phyloP scores from a whole-genome alignment of 495 filamentous ascomycete genomes.

The Apodospora peruviana region DNA sequence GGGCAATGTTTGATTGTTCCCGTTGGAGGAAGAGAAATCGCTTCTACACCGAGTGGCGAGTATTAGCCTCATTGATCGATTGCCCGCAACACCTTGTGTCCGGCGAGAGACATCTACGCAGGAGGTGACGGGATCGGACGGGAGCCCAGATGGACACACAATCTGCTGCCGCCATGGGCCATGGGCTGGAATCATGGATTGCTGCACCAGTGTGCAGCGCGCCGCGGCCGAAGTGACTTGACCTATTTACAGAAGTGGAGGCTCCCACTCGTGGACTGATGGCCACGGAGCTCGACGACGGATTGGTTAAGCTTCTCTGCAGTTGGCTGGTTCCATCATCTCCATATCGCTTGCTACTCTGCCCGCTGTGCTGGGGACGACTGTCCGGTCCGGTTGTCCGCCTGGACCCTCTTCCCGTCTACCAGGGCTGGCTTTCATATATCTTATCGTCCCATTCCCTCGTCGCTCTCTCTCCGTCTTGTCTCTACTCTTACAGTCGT shows the following conservation, averaged over 20 bases:
- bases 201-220: slow-evolving; percentile 4
- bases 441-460: slow-evolving; percentile 12
- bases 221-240: not conserved
- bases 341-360: slow-evolving; percentile 13
- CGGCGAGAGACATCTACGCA: too few relatives aligned
- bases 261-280: slow-evolving; percentile 9
- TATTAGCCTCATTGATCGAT: slow-evolving; percentile 21
- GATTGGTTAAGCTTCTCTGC: slow-evolving; percentile 7
- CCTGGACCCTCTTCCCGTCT: slow-evolving; percentile 6
- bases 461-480: slow-evolving; percentile 2
- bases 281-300: not conserved
- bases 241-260: slow-evolving; percentile 24
- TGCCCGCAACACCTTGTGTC: too few relatives aligned
- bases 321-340: slow-evolving; percentile 6
- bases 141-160: slow-evolving; percentile 17
- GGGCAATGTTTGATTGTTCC: too few relatives aligned
- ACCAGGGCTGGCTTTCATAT: slow-evolving; percentile 6
- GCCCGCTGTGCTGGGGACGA: slow-evolving; percentile 7
- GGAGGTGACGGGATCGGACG: too few relatives aligned
- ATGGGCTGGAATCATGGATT: too few relatives aligned
- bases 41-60: too few relatives aligned
- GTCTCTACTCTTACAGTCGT: slow-evolving; percentile 7
- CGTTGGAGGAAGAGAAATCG: too few relatives aligned
- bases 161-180: slow-evolving; percentile 19
- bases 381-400: slow-evolving; percentile 24